phyloP scores from a whole-genome alignment of 768 basidiomycete species.

The Boletellus emodensis region DNA sequence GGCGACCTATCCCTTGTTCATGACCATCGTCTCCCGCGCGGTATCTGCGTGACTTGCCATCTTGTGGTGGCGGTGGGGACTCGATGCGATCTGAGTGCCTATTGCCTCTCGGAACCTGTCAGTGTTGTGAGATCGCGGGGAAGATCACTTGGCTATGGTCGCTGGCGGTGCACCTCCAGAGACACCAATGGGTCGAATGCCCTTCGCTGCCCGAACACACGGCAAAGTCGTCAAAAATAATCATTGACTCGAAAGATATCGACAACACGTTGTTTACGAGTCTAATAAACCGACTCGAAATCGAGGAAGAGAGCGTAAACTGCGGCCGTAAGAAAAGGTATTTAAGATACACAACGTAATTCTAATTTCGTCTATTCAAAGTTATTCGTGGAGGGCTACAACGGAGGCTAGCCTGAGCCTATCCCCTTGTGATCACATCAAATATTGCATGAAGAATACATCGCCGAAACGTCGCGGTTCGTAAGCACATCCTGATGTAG shows the following conservation, averaged over 20 bases:
- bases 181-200: too few species aligned
- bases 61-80: neutral
- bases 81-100: neutral
- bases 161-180: too few species aligned
- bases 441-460: constrained; percentile 22
- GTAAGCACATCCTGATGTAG: constrained; percentile 19
- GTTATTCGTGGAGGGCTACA: constrained; percentile 13
- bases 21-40: neutral
- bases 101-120: neutral
- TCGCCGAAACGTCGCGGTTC: constrained; percentile 10
- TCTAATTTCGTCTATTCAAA: constrained; percentile 14
- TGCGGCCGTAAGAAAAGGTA: constrained; percentile 3
- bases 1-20: too few species aligned
- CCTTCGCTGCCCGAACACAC: too few species aligned
- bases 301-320: neutral
- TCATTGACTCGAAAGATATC: neutral
- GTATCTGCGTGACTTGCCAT: neutral
- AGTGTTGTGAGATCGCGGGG: too few species aligned
- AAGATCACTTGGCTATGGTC: too few species aligned
- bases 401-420: constrained; percentile 19
- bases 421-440: constrained; percentile 8
- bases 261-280: neutral
- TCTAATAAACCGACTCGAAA: neutral
- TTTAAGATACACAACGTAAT: constrained; percentile 21
- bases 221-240: too few species aligned